A percentile compares a stretch with the other conserved stretches of the same genome.
Evolutionary conservation across 345 rosid species (phyloP).

Genomic region (Physaria fendleri): DNA sequence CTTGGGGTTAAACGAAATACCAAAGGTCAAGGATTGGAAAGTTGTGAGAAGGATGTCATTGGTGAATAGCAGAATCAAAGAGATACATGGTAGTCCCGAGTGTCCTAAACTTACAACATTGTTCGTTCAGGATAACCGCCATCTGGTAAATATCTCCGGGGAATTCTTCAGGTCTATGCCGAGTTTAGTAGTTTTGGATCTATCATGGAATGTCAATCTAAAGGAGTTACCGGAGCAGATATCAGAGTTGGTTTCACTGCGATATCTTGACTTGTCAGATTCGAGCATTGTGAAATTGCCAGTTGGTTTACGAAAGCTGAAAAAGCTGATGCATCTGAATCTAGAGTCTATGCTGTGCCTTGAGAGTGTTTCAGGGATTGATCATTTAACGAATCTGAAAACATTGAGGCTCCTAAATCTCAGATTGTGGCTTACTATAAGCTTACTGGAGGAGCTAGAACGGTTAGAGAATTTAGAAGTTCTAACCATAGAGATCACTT

Average conservation of each 20-base stretch:
- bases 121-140: conserved; percentile 18
- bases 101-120: conserved; percentile 26
- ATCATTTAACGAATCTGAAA: not conserved
- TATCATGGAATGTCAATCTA: conserved; percentile 24
- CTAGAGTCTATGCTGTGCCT: not conserved
- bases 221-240: not conserved
- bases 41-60: conserved; percentile 22
- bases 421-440: not conserved
- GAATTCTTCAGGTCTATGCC: conserved; percentile 29
- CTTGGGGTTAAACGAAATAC: conserved; percentile 3
- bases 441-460: conserved; percentile 6
- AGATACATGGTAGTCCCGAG: conserved; percentile 10
- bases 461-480: not conserved
- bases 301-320: conserved; percentile 6
- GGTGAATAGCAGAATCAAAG: conserved; percentile 18
- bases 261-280: conserved; percentile 15
- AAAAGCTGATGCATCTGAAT: conserved; percentile 4
- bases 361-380: not conserved
- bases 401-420: not conserved
- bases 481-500: not conserved
- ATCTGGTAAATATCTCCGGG: conserved; percentile 7
- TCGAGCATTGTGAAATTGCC: conserved; percentile 7
- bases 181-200: conserved; percentile 20
- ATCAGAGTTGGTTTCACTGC: conserved; percentile 11
- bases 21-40: conserved; percentile 14